phyloP scores from a whole-genome alignment of 1,284 basidiomycete species.

The Lignosus rhinocerotis region DNA sequence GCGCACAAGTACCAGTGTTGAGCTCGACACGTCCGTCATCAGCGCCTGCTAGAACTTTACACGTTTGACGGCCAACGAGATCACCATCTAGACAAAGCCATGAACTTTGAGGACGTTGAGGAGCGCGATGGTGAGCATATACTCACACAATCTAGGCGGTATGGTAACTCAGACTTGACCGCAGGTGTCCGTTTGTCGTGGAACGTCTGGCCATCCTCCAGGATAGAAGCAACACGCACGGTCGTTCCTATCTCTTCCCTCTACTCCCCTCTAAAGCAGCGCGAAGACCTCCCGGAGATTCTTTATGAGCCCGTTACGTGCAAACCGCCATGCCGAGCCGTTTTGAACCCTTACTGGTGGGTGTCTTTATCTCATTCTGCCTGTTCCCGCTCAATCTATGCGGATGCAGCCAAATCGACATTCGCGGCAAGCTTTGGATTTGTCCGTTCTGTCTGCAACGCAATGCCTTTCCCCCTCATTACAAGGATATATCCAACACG shows the following conservation, averaged over 20 bases:
- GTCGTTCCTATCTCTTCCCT: constrained; percentile 97
- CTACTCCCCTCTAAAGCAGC: constrained; percentile 95
- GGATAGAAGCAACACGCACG: constrained; percentile 96
- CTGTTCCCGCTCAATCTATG: neutral
- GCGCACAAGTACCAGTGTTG: neutral
- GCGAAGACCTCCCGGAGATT: constrained; percentile 95
- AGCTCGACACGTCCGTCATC: constrained; percentile 22
- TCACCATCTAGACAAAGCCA: constrained; percentile 27
- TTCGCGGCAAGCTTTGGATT: constrained; percentile 98
- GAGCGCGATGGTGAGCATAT: constrained; percentile 56
- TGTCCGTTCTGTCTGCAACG: constrained; percentile 97
- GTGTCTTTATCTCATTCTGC: neutral
- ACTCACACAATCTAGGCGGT: neutral
- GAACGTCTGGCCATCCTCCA: constrained; percentile 98
- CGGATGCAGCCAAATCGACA: constrained; percentile 89
- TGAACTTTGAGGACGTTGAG: constrained; percentile 63
- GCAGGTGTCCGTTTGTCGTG: constrained; percentile 90
- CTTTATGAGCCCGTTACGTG: constrained; percentile 98
- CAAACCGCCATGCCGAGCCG: constrained; percentile 96
- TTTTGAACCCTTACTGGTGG: constrained; percentile 96
- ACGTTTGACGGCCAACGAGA: constrained; percentile 9
- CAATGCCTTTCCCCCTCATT: constrained; percentile 97
- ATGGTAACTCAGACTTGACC: neutral
- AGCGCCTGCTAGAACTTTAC: constrained; percentile 9
- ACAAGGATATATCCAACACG: constrained; percentile 98